Evolutionary conservation across 352 stramenopile species (phyloP).

Genomic region (Peronospora tabacina): DNA sequence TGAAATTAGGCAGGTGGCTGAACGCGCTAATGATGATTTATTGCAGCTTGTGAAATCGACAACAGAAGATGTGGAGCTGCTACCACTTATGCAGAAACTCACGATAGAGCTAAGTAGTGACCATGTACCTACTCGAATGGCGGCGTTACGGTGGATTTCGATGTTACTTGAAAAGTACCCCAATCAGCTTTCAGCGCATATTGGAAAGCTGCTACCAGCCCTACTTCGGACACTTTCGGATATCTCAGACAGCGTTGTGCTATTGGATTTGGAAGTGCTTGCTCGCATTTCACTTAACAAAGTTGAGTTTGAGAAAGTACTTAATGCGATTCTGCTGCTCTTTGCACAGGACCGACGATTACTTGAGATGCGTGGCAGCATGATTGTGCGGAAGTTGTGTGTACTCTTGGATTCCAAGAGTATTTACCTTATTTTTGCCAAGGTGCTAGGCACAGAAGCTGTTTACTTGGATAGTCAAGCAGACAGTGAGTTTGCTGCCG

Average conservation of each 20-base stretch:
- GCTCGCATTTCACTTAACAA: constrained; percentile 92
- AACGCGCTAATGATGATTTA: constrained; percentile 95
- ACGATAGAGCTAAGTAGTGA: constrained; percentile 91
- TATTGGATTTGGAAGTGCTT: constrained; percentile 94
- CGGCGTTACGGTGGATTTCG: constrained; percentile 93
- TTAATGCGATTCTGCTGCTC: constrained; percentile 93
- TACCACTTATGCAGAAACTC: constrained; percentile 92
- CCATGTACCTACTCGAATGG: constrained; percentile 95
- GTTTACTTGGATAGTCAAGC: constrained; percentile 36
- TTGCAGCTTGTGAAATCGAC: constrained; percentile 92
- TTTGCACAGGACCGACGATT: constrained; percentile 86
- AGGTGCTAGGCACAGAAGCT: constrained; percentile 83
- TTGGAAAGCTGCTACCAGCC: constrained; percentile 89
- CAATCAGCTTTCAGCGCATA: constrained; percentile 89
- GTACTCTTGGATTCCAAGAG: constrained; percentile 95
- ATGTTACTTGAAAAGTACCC: constrained; percentile 98
- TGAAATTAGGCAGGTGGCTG: constrained; percentile 94
- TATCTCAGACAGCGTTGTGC: constrained; percentile 92
- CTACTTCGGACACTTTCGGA: constrained; percentile 96
- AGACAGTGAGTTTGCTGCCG: constrained; percentile 93
- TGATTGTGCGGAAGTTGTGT: constrained; percentile 98
- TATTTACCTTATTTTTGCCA: constrained; percentile 97
- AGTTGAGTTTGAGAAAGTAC: constrained; percentile 86
- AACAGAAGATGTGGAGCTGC: constrained; percentile 83
- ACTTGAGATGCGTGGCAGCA: constrained; percentile 92